Base-by-base conservation (phyloP, 1,284 basidiomycete species). In the Albatrellus sp. region DNA sequence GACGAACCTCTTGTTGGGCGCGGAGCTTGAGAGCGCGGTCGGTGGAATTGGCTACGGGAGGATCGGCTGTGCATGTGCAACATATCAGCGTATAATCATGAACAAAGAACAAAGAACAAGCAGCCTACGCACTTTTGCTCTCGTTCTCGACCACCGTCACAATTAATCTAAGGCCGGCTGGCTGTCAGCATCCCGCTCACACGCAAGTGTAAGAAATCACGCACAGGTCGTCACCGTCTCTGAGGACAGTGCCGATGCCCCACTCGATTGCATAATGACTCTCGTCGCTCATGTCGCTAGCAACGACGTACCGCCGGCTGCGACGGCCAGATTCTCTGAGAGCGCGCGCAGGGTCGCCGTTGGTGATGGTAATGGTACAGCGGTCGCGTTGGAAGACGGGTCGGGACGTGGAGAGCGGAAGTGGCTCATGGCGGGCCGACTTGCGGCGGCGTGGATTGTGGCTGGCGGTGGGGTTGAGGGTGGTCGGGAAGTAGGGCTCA, bases 131-230 rank as follows among this genome's bases (percentile, higher is more conserved):
- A 88, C 88, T 72, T 67, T 94, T 97, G 39, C 70, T 69, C 52
- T 98, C 94, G 51, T 91, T 93, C 64, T 98, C 94, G 50, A 90
- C 83, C 4, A 98, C 86, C 1, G 83, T 90, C 3, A 96, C 86
- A 48, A 96, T 73, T 50, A 92, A 65, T 63, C 73, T 75, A 43
- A 1, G 39, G 39, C n/a, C 4, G 24, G 24, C 24, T 3, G 7
- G 24, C 7, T 3, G 8, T 30, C 31, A 20, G n/a, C 14, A 24
- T 48, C 31, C 55, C 44, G 44, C 24, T 20, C 37, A 38, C 6
- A n/a, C 13, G 40, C 29, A 33, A 13, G 36, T 34, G 40, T 34
- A 29, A 29, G 8, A 28, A 40, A 36, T 17, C 32, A 58, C 69
- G 48, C 48, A 74, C 79, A 93, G 67, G 63, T 92, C 87, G 59